Evolutionary conservation across 1,284 basidiomycete species (phyloP).

Genomic region (Volvariella volvacea): DNA sequence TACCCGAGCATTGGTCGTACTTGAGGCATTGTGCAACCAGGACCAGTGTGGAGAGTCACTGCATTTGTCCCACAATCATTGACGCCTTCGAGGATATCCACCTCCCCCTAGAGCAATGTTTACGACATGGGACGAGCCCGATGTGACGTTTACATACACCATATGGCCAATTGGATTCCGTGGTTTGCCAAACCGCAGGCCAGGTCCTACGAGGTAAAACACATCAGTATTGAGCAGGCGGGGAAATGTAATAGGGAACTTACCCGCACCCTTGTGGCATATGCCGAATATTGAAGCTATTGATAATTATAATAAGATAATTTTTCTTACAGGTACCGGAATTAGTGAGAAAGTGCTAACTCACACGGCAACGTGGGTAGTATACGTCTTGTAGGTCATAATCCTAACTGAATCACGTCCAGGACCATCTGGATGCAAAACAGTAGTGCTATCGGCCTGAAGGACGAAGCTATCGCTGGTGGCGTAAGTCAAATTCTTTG

Average conservation of each 20-base stretch:
- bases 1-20: constrained; percentile 45
- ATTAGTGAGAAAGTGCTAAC: too few species aligned
- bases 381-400: constrained; percentile 42
- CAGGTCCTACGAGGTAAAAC: constrained; percentile 34
- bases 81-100: constrained; percentile 67
- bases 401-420: constrained; percentile 59
- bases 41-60: constrained; percentile 57
- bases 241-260: constrained; percentile 17
- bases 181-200: constrained; percentile 45
- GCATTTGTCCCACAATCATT: constrained; percentile 51
- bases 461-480: constrained; percentile 41
- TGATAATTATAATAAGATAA: constrained; percentile 1
- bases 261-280: constrained; percentile 63
- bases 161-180: constrained; percentile 43
- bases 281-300: constrained; percentile 45
- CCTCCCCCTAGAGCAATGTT: constrained; percentile 62
- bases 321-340: constrained; percentile 7
- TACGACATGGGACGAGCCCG: not conserved
- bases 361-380: constrained; percentile 51
- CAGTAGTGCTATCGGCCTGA: constrained; percentile 44
- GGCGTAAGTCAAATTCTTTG: constrained; percentile 41
- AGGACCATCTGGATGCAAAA: constrained; percentile 36
- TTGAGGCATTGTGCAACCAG: constrained; percentile 55
- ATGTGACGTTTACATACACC: constrained; percentile 20
- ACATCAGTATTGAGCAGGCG: constrained; percentile 5